Evolutionary conservation across 805 yeast species (phyloP).

Genomic region (Pichia heedii): DNA sequence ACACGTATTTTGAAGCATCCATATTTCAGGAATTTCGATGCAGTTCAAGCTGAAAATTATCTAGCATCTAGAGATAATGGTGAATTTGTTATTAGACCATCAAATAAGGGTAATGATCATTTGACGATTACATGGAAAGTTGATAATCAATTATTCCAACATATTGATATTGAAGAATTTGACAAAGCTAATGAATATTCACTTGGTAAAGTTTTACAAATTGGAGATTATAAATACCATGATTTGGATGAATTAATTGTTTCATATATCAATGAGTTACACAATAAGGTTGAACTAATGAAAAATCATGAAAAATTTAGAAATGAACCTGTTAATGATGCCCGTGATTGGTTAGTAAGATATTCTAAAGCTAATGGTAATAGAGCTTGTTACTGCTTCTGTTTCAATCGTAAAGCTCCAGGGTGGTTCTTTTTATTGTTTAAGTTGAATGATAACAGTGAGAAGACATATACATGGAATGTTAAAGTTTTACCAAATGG

Average conservation of each 20-base stretch:
- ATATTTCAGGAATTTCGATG: constrained; percentile 72
- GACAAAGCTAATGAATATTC: constrained; percentile 56
- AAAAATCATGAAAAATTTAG: constrained; percentile 82
- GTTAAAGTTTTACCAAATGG: constrained; percentile 88
- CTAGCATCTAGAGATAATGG: constrained; percentile 87
- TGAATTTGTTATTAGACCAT: constrained; percentile 88
- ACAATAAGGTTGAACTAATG: constrained; percentile 77
- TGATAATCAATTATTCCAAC: constrained; percentile 84
- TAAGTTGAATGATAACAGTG: constrained; percentile 59
- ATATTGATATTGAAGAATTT: constrained; percentile 74
- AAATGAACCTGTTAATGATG: constrained; percentile 69
- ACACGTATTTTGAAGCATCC: constrained; percentile 87
- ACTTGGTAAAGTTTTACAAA: constrained; percentile 48
- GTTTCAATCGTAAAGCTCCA: constrained; percentile 82
- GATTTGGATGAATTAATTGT: constrained; percentile 93
- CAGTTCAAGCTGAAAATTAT: constrained; percentile 85
- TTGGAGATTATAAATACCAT: constrained; percentile 59
- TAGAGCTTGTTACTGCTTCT: constrained; percentile 83
- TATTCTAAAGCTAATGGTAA: constrained; percentile 88
- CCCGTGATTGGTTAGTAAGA: constrained; percentile 76
- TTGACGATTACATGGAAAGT: constrained; percentile 95
- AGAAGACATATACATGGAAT: constrained; percentile 75
- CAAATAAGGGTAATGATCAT: constrained; percentile 81
- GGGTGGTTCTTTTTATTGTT: constrained; percentile 90
- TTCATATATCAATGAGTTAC: constrained; percentile 76